Percentiles rank a stretch among this genome's conserved stretches.
phyloP scores from a whole-genome alignment of 2,329 filamentous ascomycete genomes.

The Curvularia eragrostidis region DNA sequence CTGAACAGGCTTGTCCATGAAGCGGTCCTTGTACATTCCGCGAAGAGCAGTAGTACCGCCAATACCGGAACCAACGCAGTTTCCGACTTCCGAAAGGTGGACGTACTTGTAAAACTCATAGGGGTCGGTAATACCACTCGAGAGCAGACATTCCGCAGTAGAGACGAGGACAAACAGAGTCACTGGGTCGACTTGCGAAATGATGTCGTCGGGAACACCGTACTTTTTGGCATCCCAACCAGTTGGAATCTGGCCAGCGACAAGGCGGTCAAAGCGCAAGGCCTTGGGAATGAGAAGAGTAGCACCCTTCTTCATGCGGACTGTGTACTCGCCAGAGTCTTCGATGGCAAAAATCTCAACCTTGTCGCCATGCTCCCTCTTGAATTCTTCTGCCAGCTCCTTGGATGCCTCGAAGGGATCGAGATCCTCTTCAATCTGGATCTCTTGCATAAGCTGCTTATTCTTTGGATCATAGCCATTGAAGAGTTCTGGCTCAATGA shows the following conservation, averaged over 20 bases:
- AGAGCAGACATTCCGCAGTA: conserved; percentile 87
- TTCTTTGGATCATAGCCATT: conserved; percentile 96
- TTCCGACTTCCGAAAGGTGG: conserved; percentile 95
- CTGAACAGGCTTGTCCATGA: conserved; percentile 94
- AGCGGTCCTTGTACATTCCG: conserved; percentile 98
- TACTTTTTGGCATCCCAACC: conserved; percentile 98
- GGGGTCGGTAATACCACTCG: conserved; percentile 94
- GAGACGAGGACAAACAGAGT: conserved; percentile 94
- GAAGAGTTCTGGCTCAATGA: conserved; percentile 97
- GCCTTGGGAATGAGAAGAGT: conserved; percentile 96
- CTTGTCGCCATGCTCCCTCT: conserved; percentile 95
- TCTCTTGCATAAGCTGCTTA: conserved; percentile 97
- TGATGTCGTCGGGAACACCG: conserved; percentile 96
- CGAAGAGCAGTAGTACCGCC: conserved; percentile 90
- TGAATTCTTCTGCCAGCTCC: conserved; percentile 97
- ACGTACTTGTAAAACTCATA: conserved; percentile 99
- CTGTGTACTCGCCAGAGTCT: conserved; percentile 91
- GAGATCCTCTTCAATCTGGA: conserved; percentile 95
- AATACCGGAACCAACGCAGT: conserved; percentile 98
- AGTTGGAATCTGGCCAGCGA: conserved; percentile 94
- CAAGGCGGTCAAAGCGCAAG: conserved; percentile 93
- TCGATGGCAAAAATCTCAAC: conserved; percentile 96
- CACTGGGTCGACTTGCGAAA: conserved; percentile 95
- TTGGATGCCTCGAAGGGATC: conserved; percentile 97
- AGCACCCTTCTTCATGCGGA: conserved; percentile 94